Percentiles rank a stretch among this genome's conserved stretches.
Conservation (phyloP, 371 early-diverging fungal species). For the Fennellomyces sp. region DNA sequence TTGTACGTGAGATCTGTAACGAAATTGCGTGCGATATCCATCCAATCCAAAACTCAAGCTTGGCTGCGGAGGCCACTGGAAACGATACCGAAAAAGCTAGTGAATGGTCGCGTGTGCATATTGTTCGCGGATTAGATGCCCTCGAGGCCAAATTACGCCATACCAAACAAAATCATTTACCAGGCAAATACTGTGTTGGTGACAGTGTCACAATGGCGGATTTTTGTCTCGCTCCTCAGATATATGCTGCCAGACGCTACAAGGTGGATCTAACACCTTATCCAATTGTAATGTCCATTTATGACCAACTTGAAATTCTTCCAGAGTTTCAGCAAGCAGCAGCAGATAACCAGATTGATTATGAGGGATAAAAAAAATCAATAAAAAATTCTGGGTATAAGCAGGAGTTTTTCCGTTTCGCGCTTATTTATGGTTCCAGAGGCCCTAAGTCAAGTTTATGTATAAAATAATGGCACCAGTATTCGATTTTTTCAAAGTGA, state of each 20-base stretch:
- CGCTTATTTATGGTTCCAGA: too few relatives aligned
- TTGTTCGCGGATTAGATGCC: slow-evolving; percentile 61
- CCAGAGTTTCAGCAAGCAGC: slow-evolving; percentile 74
- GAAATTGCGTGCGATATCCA: slow-evolving; percentile 86
- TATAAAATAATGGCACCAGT: too few relatives aligned
- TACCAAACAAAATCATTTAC: slow-evolving; percentile 49
- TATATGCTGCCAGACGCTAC: slow-evolving; percentile 75
- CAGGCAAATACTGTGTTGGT: slow-evolving; percentile 82
- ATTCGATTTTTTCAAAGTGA: too few relatives aligned
- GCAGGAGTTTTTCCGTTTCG: too few relatives aligned
- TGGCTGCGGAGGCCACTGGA: slow-evolving; percentile 63
- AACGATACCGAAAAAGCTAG: slow-evolving; percentile 46
- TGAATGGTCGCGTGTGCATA: slow-evolving; percentile 69
- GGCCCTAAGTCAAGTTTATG: too few relatives aligned
- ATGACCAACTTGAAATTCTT: slow-evolving; percentile 50
- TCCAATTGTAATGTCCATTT: slow-evolving; percentile 69
- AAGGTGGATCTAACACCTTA: slow-evolving; percentile 75
- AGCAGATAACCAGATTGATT: slow-evolving; percentile 79
- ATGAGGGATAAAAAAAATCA: too few relatives aligned
- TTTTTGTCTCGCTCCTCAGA: slow-evolving; percentile 79
- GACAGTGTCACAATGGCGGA: slow-evolving; percentile 88
- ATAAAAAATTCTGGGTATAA: too few relatives aligned
- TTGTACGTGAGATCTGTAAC: slow-evolving; percentile 74
- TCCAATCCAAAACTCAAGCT: slow-evolving; percentile 84
- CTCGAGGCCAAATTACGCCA: neutral